These are phyloP conservation scores for Hypocreales sp. DNA, from an alignment of 2,329 filamentous ascomycete genomes.

Conservation along the genomic window DNA sequence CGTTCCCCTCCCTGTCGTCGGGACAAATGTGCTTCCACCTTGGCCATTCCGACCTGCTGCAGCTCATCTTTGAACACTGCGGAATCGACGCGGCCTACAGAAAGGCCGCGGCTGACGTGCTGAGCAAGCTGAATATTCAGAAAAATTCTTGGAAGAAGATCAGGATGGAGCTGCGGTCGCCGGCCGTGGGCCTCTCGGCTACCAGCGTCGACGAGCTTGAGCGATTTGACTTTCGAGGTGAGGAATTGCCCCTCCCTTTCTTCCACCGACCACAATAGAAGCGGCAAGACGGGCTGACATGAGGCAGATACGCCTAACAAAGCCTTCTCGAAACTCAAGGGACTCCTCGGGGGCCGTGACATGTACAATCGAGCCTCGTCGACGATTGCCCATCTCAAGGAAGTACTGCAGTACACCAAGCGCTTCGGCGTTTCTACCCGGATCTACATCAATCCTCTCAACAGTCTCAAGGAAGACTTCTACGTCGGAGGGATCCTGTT, in stretches of 20 bases:
- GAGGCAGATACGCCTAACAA: slow-evolving; percentile 35
- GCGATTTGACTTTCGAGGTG: slow-evolving; percentile 79
- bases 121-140: slow-evolving; percentile 77
- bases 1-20: slow-evolving; percentile 60
- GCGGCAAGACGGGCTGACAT: too few relatives aligned
- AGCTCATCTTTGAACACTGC: slow-evolving; percentile 82
- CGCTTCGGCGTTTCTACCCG: slow-evolving; percentile 61
- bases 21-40: slow-evolving; percentile 76
- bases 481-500: slow-evolving; percentile 79
- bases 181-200: slow-evolving; percentile 65
- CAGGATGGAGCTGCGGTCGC: slow-evolving; percentile 65
- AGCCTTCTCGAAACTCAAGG: slow-evolving; percentile 42
- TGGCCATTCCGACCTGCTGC: slow-evolving; percentile 75
- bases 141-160: slow-evolving; percentile 74
- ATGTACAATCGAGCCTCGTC: slow-evolving; percentile 60
- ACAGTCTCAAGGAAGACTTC: slow-evolving; percentile 82
- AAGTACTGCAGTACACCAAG: slow-evolving; percentile 62
- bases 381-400: slow-evolving; percentile 64
- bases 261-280: too few relatives aligned
- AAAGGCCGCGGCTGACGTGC: slow-evolving; percentile 59
- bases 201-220: slow-evolving; percentile 84
- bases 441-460: slow-evolving; percentile 71
- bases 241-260: slow-evolving; percentile 9
- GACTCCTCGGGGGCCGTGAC: slow-evolving; percentile 45
- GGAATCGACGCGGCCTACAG: slow-evolving; percentile 56